Conservation (phyloP, 228 moss, liverwort and hornwort genomes). For the Sphagnum magellanicum region DNA sequence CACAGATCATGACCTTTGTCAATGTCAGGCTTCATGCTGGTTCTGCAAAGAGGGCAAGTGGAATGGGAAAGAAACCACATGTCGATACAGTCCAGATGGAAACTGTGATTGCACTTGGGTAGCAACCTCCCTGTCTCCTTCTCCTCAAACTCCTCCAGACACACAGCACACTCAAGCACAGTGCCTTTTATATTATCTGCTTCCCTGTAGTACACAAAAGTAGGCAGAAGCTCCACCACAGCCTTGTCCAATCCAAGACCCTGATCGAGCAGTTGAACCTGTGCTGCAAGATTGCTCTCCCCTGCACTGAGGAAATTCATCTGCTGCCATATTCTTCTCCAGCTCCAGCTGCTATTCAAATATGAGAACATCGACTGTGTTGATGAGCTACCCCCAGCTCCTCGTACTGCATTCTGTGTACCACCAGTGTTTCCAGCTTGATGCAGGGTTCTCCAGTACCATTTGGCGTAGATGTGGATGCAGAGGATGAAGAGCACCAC, state of each 20-base stretch:
- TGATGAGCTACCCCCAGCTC: too few species aligned
- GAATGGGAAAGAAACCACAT: conserved; percentile 75
- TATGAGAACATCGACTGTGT: too few species aligned
- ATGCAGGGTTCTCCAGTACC: conserved; percentile 33
- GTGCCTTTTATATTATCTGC: not conserved
- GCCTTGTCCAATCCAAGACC: conserved; percentile 37
- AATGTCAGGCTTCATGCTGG: conserved; percentile 17
- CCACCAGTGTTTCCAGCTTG: too few species aligned
- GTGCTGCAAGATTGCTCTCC: too few species aligned
- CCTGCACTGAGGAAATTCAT: too few species aligned
- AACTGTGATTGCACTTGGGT: conserved; percentile 61
- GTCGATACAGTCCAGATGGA: conserved; percentile 72
- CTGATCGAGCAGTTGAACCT: too few species aligned
- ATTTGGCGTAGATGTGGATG: conserved; percentile 67
- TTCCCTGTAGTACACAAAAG: conserved; percentile 23
- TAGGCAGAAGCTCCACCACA: conserved; percentile 46
- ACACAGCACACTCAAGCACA: conserved; percentile 52
- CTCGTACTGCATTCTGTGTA: too few species aligned
- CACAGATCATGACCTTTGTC: not conserved
- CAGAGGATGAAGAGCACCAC: conserved; percentile 54
- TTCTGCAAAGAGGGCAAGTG: conserved; percentile 63
- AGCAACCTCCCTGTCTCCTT: conserved; percentile 52
- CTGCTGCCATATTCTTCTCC: too few species aligned
- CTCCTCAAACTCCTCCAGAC: conserved; percentile 48
- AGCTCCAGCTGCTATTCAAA: too few species aligned